Percentiles rank a stretch among this genome's conserved stretches.
These are phyloP conservation scores for Yamadazyma friedrichii DNA, from an alignment of 1,139 yeast genomes.

Conservation along the genomic window DNA sequence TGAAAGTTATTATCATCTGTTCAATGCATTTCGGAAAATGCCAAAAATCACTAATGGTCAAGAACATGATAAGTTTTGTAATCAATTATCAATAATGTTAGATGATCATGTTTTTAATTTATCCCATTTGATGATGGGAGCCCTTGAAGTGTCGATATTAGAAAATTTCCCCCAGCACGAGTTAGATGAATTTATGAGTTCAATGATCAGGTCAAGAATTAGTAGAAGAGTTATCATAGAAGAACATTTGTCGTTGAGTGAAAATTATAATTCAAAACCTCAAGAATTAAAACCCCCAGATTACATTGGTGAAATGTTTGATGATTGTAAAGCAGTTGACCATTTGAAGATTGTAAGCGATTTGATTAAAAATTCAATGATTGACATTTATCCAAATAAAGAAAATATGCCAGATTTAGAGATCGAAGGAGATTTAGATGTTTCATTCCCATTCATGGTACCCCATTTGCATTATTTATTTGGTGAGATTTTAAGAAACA, in stretches of 20 bases:
- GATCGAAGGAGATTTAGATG: slow-evolving; percentile 63
- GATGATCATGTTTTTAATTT: slow-evolving; percentile 78
- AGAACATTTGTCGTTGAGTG: slow-evolving; percentile 79
- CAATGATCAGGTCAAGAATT: slow-evolving; percentile 78
- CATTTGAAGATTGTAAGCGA: slow-evolving; percentile 57
- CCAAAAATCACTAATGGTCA: slow-evolving; percentile 64
- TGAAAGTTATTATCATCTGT: slow-evolving; percentile 84
- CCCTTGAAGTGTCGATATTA: slow-evolving; percentile 73
- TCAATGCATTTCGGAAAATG: slow-evolving; percentile 76
- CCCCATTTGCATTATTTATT: slow-evolving; percentile 83
- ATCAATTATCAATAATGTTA: slow-evolving; percentile 57
- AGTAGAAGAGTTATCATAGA: slow-evolving; percentile 88
- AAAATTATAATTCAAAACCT: slow-evolving; percentile 50
- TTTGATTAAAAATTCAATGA: slow-evolving; percentile 41
- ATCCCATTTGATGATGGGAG: slow-evolving; percentile 91
- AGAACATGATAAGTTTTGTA: slow-evolving; percentile 74
- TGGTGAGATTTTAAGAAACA: slow-evolving; percentile 83
- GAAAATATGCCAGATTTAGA: slow-evolving; percentile 71
- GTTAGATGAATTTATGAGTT: slow-evolving; percentile 71
- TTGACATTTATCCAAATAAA: slow-evolving; percentile 50
- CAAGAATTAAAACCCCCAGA: slow-evolving; percentile 55
- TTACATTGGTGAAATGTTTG: slow-evolving; percentile 84
- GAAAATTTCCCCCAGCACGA: slow-evolving; percentile 59
- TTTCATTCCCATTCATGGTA: slow-evolving; percentile 77
- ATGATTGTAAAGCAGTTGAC: slow-evolving; percentile 72